Evolutionary conservation across 2,329 filamentous ascomycete species (phyloP).

Genomic region (Colletotrichum orchidophilum): DNA sequence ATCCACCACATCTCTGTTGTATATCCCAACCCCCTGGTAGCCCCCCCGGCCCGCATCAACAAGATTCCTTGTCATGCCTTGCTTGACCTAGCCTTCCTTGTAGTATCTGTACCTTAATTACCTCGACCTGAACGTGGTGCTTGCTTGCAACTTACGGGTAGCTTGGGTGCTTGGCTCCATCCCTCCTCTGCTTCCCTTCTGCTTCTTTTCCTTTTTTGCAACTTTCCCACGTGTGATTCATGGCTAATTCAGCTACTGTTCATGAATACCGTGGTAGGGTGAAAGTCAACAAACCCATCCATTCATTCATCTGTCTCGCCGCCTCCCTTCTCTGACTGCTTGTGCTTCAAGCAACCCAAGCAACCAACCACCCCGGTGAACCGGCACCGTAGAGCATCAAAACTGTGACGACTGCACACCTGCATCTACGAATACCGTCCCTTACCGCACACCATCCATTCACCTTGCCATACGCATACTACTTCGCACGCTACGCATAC

Average conservation of each 20-base stretch:
- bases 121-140: not conserved
- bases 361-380: not conserved
- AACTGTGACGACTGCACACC: not conserved
- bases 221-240: conserved; percentile 12
- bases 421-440: not conserved
- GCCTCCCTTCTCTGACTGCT: conserved; percentile 21
- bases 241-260: not conserved
- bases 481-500: not conserved
- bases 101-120: not conserved
- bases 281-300: not conserved
- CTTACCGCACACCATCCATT: not conserved
- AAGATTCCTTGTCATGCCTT: not conserved
- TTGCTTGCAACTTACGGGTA: not conserved
- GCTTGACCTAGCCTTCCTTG: too few species aligned
- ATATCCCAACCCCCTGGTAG: not conserved
- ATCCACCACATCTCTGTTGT: not conserved
- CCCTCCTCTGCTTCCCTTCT: conserved; percentile 7
- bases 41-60: not conserved
- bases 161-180: not conserved
- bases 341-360: conserved; percentile 17
- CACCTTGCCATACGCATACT: not conserved
- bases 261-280: not conserved
- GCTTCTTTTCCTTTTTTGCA: conserved; percentile 20
- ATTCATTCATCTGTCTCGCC: not conserved
- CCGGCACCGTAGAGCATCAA: not conserved